Conservation (phyloP, 257 asterid genomes). For the Oldenlandia corymbosa region DNA sequence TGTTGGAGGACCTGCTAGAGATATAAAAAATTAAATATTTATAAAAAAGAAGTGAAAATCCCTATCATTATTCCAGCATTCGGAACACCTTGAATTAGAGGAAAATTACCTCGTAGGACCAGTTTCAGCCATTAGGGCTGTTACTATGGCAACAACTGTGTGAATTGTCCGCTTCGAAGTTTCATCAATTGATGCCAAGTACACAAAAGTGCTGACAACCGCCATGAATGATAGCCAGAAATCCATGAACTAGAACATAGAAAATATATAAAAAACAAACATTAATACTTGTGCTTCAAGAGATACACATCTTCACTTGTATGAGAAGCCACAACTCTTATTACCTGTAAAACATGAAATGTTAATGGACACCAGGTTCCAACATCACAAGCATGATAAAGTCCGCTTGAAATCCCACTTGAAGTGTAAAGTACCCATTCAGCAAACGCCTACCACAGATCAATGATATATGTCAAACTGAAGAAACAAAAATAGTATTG, state of each 20-base stretch:
- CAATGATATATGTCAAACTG: not conserved
- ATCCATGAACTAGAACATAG: conserved; percentile 60
- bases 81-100: not conserved
- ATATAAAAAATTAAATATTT: conserved; percentile 14
- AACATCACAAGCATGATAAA: conserved; percentile 92
- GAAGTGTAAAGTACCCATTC: conserved; percentile 95
- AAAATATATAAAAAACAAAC: not conserved
- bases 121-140: conserved; percentile 91
- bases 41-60: no score
- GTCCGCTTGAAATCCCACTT: conserved; percentile 88
- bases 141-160: conserved; percentile 76
- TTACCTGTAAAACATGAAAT: conserved; percentile 81
- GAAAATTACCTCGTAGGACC: conserved; percentile 80
- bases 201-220: conserved; percentile 81
- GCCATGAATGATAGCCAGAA: conserved; percentile 99
- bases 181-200: conserved; percentile 66
- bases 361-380: conserved; percentile 91
- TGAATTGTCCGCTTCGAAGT: conserved; percentile 80
- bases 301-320: not conserved
- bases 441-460: conserved; percentile 67
- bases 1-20: conserved; percentile 68
- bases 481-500: not conserved
- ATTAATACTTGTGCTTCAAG: not conserved
- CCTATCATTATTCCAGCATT: not conserved
- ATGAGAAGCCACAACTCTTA: conserved; percentile 18